These are phyloP conservation scores for Starmerella stigmatis DNA, from an alignment of 805 yeast genomes.

Conservation along the genomic window DNA sequence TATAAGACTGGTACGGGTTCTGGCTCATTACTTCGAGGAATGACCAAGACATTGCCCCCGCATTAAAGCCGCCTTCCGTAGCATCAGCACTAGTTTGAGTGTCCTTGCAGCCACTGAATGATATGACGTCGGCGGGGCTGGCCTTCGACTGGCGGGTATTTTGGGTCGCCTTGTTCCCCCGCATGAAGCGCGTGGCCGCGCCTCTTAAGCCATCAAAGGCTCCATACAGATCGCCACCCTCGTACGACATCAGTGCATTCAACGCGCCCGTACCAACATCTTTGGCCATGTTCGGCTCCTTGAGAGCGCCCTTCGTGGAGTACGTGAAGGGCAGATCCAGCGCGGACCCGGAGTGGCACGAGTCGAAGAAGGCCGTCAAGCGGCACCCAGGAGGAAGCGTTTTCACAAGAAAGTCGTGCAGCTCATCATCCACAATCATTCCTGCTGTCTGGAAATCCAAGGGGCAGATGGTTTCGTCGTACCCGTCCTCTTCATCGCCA, in stretches of 20 bases:
- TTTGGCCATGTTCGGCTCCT: constrained; percentile 68
- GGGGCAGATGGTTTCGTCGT: constrained; percentile 64
- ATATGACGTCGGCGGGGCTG: constrained; percentile 66
- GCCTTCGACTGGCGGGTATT: constrained; percentile 41
- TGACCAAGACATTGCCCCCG: constrained; percentile 82
- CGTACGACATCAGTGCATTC: constrained; percentile 48
- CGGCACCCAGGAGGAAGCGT: constrained; percentile 65
- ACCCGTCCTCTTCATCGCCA: constrained; percentile 69
- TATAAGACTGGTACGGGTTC: constrained; percentile 56
- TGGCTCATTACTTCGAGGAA: constrained; percentile 52
- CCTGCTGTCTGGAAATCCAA: constrained; percentile 61
- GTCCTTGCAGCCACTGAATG: constrained; percentile 75
- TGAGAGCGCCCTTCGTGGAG: constrained; percentile 72
- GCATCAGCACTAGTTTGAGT: constrained; percentile 80
- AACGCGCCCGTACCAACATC: constrained; percentile 63
- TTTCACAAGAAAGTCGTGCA: constrained; percentile 61
- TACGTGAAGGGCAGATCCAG: constrained; percentile 71
- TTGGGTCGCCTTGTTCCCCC: constrained; percentile 15
- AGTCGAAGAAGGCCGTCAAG: constrained; percentile 70
- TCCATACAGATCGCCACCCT: constrained; percentile 43
- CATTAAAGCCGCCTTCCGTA: constrained; percentile 52
- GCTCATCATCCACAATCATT: constrained; percentile 58
- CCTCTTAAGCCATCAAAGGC: constrained; percentile 36
- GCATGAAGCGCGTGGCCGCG: constrained; percentile 16
- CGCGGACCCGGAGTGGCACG: constrained; percentile 79